Evolutionary conservation across 768 basidiomycete species (phyloP).

Genomic region (Podaxis pistillaris): DNA sequence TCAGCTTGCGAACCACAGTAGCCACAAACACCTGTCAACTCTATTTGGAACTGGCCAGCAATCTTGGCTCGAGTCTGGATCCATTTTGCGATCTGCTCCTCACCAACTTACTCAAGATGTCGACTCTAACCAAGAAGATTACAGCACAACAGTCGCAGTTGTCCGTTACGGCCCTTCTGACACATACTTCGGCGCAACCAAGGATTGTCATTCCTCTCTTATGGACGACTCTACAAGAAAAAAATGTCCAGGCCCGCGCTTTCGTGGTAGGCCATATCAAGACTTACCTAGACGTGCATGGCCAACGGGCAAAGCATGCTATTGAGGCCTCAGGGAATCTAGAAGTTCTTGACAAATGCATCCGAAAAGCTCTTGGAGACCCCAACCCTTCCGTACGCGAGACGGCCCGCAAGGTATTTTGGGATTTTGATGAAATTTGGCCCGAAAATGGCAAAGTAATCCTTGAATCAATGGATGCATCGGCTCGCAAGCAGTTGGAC

Average conservation of each 20-base stretch:
- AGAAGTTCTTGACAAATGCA: constrained; percentile 69
- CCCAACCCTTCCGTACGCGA: constrained; percentile 80
- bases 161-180: constrained; percentile 64
- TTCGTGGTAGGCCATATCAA: constrained; percentile 71
- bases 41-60: constrained; percentile 68
- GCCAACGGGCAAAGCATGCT: constrained; percentile 51
- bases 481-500: constrained; percentile 79
- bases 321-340: constrained; percentile 71
- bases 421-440: constrained; percentile 81
- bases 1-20: constrained; percentile 90
- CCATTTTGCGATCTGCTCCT: constrained; percentile 76
- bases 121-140: constrained; percentile 90
- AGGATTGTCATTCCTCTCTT: constrained; percentile 68
- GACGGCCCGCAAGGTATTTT: constrained; percentile 68
- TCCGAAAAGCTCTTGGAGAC: constrained; percentile 76
- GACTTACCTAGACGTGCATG: constrained; percentile 73
- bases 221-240: constrained; percentile 71
- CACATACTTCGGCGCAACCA: constrained; percentile 68
- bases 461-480: constrained; percentile 63
- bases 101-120: constrained; percentile 80
- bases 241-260: constrained; percentile 71
- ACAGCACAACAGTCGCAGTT: constrained; percentile 83
- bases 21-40: constrained; percentile 74
- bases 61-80: constrained; percentile 71
- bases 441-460: constrained; percentile 62